Conservation (phyloP, 176 grass and related monocot species). For the Otatea glauca region DNA sequence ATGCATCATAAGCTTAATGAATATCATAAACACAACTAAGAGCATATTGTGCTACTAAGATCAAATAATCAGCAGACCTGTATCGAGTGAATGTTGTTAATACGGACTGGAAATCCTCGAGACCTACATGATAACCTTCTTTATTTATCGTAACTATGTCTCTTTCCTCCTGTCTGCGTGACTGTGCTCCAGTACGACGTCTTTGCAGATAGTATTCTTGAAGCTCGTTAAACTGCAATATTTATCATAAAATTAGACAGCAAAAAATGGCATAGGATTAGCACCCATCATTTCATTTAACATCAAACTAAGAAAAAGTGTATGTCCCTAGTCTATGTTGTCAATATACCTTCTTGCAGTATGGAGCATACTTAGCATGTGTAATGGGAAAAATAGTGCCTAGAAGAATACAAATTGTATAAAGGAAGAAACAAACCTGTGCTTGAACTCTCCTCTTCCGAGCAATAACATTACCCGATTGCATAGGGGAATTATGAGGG, state of each 20-base stretch:
- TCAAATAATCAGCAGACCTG: slow-evolving; percentile 59
- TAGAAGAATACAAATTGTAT: slow-evolving; percentile 36
- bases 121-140: slow-evolving; percentile 91
- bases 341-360: slow-evolving; percentile 7
- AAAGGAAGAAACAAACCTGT: slow-evolving; percentile 63
- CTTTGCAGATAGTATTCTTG: slow-evolving; percentile 97
- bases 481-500: slow-evolving; percentile 61
- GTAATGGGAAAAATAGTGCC: not conserved
- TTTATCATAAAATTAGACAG: slow-evolving; percentile 42
- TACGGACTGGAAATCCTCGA: slow-evolving; percentile 98
- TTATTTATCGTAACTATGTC: slow-evolving; percentile 60
- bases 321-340: not conserved
- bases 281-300: slow-evolving; percentile 20
- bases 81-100: slow-evolving; percentile 98
- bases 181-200: slow-evolving; percentile 66
- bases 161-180: slow-evolving; percentile 68
- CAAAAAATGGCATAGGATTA: slow-evolving; percentile 10
- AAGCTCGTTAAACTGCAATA: slow-evolving; percentile 89
- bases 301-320: not conserved
- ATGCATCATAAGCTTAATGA: slow-evolving; percentile 9
- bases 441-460: slow-evolving; percentile 87
- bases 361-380: not conserved
- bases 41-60: slow-evolving; percentile 3
- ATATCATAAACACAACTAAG: slow-evolving; percentile 1
- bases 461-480: slow-evolving; percentile 79